These are phyloP conservation scores for Periconia sp. DNA, from an alignment of 2,329 filamentous ascomycete species.

Conservation along the genomic window DNA sequence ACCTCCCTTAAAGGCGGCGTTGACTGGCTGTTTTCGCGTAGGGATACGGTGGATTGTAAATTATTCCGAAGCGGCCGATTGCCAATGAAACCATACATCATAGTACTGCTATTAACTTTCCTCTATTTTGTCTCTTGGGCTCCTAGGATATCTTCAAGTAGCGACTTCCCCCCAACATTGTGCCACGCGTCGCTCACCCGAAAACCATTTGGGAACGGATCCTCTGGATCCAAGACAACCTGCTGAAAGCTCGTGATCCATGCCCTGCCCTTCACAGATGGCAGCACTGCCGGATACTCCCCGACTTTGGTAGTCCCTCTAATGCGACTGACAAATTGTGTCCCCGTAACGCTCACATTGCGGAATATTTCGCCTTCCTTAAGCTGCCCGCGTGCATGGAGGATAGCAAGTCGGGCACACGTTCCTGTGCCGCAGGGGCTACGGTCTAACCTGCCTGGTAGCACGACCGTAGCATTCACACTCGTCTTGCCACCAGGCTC, in stretches of 20 bases:
- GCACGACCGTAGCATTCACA: slow-evolving; percentile 52
- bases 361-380: slow-evolving; percentile 45
- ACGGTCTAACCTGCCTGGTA: slow-evolving; percentile 54
- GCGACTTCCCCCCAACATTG: no score
- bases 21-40: no score
- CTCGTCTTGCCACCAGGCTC: slow-evolving; percentile 33
- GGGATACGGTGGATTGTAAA: no score
- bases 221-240: slow-evolving; percentile 51
- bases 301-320: slow-evolving; percentile 48
- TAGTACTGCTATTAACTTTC: no score
- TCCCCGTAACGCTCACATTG: slow-evolving; percentile 52
- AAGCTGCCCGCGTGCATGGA: slow-evolving; percentile 51
- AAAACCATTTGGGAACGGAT: slow-evolving; percentile 54
- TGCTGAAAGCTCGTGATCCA: slow-evolving; percentile 57
- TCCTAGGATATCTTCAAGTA: no score
- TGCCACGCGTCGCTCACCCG: slow-evolving; percentile 42
- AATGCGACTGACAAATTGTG: slow-evolving; percentile 51
- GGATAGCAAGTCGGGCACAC: slow-evolving; percentile 51
- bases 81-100: no score
- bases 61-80: no score
- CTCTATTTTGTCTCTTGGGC: no score
- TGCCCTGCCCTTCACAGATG: slow-evolving; percentile 51
- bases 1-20: no score
- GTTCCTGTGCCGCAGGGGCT: slow-evolving; percentile 57
- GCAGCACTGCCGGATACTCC: slow-evolving; percentile 47